These are phyloP conservation scores for Debaryomyces tyrocola DNA, from an alignment of 805 yeast genomes.

Conservation along the genomic window DNA sequence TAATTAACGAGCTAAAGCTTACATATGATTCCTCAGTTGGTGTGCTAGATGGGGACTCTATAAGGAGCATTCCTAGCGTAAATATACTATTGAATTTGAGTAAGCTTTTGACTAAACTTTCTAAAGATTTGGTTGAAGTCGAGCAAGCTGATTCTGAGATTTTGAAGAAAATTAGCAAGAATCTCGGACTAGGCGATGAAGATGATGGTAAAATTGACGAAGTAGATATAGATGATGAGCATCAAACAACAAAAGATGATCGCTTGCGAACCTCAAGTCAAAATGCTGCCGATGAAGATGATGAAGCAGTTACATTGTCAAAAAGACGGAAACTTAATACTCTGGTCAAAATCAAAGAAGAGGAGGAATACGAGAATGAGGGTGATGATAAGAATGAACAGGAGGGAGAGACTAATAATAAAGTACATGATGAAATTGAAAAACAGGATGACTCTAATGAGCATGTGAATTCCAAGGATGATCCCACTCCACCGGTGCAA, in stretches of 20 bases:
- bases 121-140: conserved; percentile 36
- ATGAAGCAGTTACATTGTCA: conserved; percentile 7
- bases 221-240: conserved; percentile 1
- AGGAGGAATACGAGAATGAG: conserved; percentile 16
- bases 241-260: no score
- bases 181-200: conserved; percentile 5
- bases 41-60: conserved; percentile 56
- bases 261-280: no score
- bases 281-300: conserved; percentile 7
- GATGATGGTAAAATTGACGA: conserved; percentile 4
- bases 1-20: conserved; percentile 52
- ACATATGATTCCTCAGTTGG: conserved; percentile 62
- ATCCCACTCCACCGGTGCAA: conserved; percentile 48
- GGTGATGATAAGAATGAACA: conserved; percentile 3
- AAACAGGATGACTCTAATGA: conserved; percentile 4
- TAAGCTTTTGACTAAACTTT: conserved; percentile 40
- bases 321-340: conserved; percentile 6
- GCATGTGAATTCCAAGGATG: conserved; percentile 20
- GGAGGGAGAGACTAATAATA: background rate
- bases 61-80: conserved; percentile 41
- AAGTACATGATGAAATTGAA: conserved; percentile 3
- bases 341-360: background rate
- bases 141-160: conserved; percentile 29
- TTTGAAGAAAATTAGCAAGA: conserved; percentile 16
- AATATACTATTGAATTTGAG: conserved; percentile 46